phyloP scores from a whole-genome alignment of 2,329 filamentous ascomycete species.

The Fragosphaeria purpurea region DNA sequence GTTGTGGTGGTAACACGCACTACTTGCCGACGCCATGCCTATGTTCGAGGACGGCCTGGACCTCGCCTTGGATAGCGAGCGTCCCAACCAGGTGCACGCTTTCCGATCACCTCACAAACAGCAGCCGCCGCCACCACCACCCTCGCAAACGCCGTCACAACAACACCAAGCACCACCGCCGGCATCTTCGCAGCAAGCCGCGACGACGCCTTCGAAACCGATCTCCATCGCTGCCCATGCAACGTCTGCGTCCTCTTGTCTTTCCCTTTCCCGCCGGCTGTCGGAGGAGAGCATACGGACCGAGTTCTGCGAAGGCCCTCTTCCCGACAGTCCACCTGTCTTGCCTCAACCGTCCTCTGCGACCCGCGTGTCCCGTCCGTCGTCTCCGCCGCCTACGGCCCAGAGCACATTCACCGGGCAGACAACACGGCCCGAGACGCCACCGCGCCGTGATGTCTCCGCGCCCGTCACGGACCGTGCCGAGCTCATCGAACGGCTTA shows the following conservation, averaged over 20 bases:
- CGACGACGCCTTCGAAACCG: conserved; percentile 11
- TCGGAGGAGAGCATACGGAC: conserved; percentile 53
- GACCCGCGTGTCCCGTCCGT: too few species aligned
- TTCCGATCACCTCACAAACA: too few species aligned
- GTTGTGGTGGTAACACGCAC: too few species aligned
- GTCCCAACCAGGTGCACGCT: conserved; percentile 7
- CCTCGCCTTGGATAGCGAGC: conserved; percentile 14
- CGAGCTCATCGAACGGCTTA: conserved; percentile 75
- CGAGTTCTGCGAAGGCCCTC: conserved; percentile 49
- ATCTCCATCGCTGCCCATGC: conserved; percentile 13
- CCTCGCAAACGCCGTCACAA: too few species aligned
- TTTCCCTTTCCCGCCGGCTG: conserved; percentile 23
- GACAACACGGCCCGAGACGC: conserved; percentile 9
- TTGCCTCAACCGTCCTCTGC: background rate
- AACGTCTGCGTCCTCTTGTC: conserved; percentile 10
- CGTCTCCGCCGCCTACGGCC: too few species aligned
- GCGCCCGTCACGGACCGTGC: conserved; percentile 51
- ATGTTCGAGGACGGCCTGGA: conserved; percentile 46
- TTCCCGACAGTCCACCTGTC: conserved; percentile 31
- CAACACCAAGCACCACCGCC: background rate
- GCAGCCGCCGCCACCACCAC: too few species aligned
- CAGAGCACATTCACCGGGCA: too few species aligned
- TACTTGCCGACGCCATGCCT: conserved; percentile 39
- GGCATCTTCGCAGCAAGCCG: background rate
- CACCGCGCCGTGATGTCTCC: conserved; percentile 21